These are phyloP conservation scores for Apocynum venetum DNA, from an alignment of 257 asterid species.

Conservation along the genomic window DNA sequence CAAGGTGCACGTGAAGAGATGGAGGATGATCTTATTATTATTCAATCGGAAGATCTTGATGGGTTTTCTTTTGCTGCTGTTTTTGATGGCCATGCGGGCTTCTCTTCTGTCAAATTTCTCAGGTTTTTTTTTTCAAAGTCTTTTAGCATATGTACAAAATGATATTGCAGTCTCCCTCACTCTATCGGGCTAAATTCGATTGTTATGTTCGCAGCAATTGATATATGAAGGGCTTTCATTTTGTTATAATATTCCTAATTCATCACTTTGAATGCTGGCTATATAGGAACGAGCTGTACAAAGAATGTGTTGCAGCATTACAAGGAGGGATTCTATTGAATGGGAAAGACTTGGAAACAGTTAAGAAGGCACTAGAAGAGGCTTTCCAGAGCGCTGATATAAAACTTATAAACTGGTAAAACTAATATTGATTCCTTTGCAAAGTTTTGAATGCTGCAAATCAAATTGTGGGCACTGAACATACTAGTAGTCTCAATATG, in stretches of 20 bases:
- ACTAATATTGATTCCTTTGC: neutral
- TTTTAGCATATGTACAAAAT: neutral
- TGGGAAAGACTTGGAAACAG: conserved; percentile 51
- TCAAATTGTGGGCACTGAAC: neutral
- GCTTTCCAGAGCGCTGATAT: conserved; percentile 70
- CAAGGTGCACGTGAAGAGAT: conserved; percentile 94
- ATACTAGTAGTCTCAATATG: conserved; percentile 29
- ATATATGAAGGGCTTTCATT: neutral
- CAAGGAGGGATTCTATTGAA: conserved; percentile 59
- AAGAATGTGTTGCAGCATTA: conserved; percentile 69
- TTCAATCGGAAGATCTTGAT: conserved; percentile 54
- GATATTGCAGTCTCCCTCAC: neutral
- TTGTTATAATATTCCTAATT: neutral
- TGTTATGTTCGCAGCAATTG: neutral
- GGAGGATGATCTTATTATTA: conserved; percentile 79
- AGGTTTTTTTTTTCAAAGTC: conserved; percentile 35
- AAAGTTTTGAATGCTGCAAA: neutral
- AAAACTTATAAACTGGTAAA: conserved; percentile 67
- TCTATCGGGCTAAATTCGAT: neutral
- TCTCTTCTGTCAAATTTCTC: conserved; percentile 75
- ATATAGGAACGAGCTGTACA: conserved; percentile 84
- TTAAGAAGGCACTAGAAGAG: conserved; percentile 59
- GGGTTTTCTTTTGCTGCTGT: conserved; percentile 87
- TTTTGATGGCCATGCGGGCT: conserved; percentile 94
- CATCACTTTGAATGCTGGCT: neutral